Evolutionary conservation across 805 yeast species (phyloP).

Genomic region (Grigorovia yakushimaensis): DNA sequence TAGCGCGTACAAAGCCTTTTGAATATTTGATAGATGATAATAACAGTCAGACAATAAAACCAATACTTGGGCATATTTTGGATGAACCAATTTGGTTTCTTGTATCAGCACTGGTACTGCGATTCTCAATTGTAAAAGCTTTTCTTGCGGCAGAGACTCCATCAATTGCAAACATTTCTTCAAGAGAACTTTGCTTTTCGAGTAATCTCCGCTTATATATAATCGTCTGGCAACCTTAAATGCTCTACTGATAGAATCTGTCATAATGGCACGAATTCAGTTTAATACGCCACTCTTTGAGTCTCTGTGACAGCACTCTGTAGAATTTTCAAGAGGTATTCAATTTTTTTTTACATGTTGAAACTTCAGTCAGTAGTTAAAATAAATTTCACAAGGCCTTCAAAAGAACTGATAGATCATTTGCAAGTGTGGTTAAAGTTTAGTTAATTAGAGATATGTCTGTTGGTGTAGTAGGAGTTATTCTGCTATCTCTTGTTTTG

Average conservation of each 20-base stretch:
- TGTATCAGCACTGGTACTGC: neutral
- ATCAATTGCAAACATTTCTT: slow-evolving; percentile 20
- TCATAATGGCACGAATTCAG: too few species aligned
- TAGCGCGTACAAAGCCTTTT: slow-evolving; percentile 15
- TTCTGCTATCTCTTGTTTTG: slow-evolving; percentile 10
- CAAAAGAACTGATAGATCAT: neutral
- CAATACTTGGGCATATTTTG: slow-evolving; percentile 17
- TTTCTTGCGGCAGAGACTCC: slow-evolving; percentile 15
- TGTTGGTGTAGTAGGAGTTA: slow-evolving; percentile 3
- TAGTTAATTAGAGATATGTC: neutral
- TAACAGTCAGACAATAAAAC: slow-evolving; percentile 23
- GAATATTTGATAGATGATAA: slow-evolving; percentile 19
- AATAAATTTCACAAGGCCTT: too few species aligned
- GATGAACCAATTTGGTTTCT: slow-evolving; percentile 12
- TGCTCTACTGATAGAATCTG: slow-evolving; percentile 19
- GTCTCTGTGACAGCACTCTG: too few species aligned
- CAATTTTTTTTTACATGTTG: too few species aligned
- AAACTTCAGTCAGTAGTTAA: neutral
- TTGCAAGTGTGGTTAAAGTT: too few species aligned
- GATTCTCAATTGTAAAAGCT: slow-evolving; percentile 10
- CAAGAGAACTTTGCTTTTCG: slow-evolving; percentile 21
- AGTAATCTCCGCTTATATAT: slow-evolving; percentile 18
- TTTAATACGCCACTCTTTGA: too few species aligned
- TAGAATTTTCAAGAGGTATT: too few species aligned
- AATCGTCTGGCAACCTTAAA: slow-evolving; percentile 20